phyloP scores from a whole-genome alignment of 768 basidiomycete species.

The Rhodotorula sphaerocarpa region DNA sequence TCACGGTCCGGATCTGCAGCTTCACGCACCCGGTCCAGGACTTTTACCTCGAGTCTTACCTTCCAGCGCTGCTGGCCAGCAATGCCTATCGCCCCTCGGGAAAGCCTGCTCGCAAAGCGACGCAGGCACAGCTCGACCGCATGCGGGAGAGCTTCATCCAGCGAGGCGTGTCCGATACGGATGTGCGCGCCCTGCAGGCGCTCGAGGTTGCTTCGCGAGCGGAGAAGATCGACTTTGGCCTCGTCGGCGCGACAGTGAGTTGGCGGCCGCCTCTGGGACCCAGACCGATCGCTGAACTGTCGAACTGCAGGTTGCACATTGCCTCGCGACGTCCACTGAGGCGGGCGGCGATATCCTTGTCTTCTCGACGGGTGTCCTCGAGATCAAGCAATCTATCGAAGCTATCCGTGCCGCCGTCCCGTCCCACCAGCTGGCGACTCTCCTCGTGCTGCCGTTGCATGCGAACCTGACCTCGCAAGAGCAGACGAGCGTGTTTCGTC shows the following conservation, averaged over 20 bases:
- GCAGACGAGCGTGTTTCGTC: constrained; percentile 66
- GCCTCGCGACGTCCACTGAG: constrained; percentile 36
- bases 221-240: constrained; percentile 65
- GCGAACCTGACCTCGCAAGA: constrained; percentile 79
- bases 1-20: no score
- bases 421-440: constrained; percentile 33
- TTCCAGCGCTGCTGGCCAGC: constrained; percentile 45
- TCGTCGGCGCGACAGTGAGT: constrained; percentile 54
- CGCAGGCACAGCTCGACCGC: constrained; percentile 49
- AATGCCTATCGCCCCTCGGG: constrained; percentile 43
- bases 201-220: constrained; percentile 57
- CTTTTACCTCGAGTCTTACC: constrained; percentile 70
- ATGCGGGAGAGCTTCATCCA: constrained; percentile 51
- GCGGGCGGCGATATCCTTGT: constrained; percentile 64
- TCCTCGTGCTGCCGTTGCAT: constrained; percentile 60
- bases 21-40: constrained; percentile 42
- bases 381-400: constrained; percentile 44
- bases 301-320: constrained; percentile 14
- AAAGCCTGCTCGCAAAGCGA: constrained; percentile 47
- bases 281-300: no score
- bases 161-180: constrained; percentile 49
- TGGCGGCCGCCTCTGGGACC: no score
- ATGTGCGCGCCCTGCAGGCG: constrained; percentile 49
- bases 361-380: constrained; percentile 72
- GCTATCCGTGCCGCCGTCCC: constrained; percentile 36